These are phyloP conservation scores for Cerioporus squamosus DNA, from an alignment of 1,284 basidiomycete species.

Conservation along the genomic window DNA sequence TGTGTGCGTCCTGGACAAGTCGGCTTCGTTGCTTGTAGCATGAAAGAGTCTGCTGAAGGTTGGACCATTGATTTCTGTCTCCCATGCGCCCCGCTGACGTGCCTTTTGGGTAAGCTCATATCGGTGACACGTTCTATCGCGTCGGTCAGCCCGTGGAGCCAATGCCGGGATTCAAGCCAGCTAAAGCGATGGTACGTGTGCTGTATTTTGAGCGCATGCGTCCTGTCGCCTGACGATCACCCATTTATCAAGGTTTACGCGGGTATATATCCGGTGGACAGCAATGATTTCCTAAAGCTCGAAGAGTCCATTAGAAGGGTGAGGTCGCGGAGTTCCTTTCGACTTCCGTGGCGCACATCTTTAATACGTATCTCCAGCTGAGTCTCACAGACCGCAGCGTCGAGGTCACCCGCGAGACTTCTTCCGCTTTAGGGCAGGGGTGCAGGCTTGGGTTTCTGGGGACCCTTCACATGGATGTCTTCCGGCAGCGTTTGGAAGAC, in stretches of 20 bases:
- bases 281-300: constrained; percentile 89
- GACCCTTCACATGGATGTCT: constrained; percentile 96
- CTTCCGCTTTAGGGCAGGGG: constrained; percentile 94
- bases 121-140: constrained; percentile 92
- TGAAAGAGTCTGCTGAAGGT: constrained; percentile 99
- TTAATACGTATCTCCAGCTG: constrained; percentile 51
- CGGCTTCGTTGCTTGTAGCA: constrained; percentile 91
- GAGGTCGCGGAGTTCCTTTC: constrained; percentile 31
- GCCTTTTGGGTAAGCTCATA: constrained; percentile 61
- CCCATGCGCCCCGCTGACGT: neutral
- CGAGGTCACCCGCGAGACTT: constrained; percentile 91
- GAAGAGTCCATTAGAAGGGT: constrained; percentile 96
- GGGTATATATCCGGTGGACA: constrained; percentile 94
- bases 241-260: constrained; percentile 77
- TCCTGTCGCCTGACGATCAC: neutral
- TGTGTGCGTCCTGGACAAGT: constrained; percentile 88
- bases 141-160: constrained; percentile 80
- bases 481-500: constrained; percentile 94
- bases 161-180: constrained; percentile 90
- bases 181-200: constrained; percentile 87
- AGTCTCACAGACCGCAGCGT: constrained; percentile 90
- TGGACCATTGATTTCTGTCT: neutral
- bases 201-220: neutral
- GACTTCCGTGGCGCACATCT: neutral
- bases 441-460: constrained; percentile 96